Conservation (phyloP, 495 filamentous ascomycete genomes). For the Aspergillus affinis region DNA sequence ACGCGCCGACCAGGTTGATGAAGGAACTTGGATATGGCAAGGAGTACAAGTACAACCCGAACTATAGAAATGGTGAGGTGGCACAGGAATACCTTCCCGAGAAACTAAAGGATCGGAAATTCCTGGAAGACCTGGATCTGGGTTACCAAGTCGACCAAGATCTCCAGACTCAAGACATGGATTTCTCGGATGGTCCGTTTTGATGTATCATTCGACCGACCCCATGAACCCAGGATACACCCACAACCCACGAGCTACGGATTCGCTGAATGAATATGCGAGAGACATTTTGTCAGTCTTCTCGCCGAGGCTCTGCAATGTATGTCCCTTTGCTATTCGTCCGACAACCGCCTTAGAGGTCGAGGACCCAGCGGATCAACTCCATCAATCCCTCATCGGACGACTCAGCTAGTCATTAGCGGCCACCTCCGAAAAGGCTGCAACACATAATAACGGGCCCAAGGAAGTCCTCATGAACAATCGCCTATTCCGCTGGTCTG, state of each 20-base stretch:
- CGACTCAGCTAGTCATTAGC: background rate
- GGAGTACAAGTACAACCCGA: slow-evolving; percentile 96
- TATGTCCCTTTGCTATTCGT: background rate
- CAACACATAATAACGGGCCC: background rate
- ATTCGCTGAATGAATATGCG: background rate
- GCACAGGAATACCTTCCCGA: slow-evolving; percentile 88
- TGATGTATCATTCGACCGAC: background rate
- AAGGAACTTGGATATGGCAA: slow-evolving; percentile 85
- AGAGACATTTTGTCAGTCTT: background rate
- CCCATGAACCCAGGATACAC: background rate
- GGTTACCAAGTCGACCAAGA: slow-evolving; percentile 75
- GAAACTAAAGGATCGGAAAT: slow-evolving; percentile 61
- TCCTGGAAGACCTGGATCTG: slow-evolving; percentile 81
- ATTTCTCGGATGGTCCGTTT: background rate
- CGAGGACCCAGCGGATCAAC: background rate
- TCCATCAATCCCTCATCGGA: background rate
- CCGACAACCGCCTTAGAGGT: background rate
- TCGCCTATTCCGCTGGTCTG: background rate
- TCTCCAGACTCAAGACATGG: slow-evolving; percentile 9
- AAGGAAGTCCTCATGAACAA: background rate
- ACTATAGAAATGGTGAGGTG: slow-evolving; percentile 80
- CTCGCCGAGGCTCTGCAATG: too few species aligned
- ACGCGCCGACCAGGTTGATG: slow-evolving; percentile 91
- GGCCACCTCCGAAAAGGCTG: background rate
- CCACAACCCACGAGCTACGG: background rate